Evolutionary conservation across 495 filamentous ascomycete species (phyloP).

Genomic region (Xylaria telfairii): DNA sequence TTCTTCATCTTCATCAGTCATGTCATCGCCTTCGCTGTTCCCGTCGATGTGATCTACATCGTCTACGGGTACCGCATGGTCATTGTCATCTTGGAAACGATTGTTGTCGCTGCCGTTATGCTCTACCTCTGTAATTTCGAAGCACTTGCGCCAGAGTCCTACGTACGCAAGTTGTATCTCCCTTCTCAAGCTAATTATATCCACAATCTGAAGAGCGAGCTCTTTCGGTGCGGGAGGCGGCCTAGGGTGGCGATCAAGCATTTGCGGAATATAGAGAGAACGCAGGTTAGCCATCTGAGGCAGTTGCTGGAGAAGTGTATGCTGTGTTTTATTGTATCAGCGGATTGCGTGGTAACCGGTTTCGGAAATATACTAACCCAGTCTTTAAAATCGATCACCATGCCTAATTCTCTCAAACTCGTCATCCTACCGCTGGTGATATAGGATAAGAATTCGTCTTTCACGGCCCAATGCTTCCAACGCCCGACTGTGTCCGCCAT

Average conservation of each 20-base stretch:
- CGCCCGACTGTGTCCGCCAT: conserved; percentile 45
- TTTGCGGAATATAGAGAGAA: conserved; percentile 78
- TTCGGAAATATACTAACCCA: conserved; percentile 69
- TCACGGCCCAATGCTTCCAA: conserved; percentile 74
- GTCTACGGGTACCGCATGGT: conserved; percentile 44
- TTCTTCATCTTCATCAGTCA: conserved; percentile 59
- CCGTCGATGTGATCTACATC: conserved; percentile 53
- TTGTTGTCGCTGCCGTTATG: conserved; percentile 51
- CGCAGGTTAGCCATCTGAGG: conserved; percentile 77
- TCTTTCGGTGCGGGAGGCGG: conserved; percentile 69
- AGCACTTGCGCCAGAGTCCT: conserved; percentile 83
- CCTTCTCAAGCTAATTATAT: conserved; percentile 84
- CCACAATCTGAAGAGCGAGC: conserved; percentile 81
- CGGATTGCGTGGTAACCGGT: background rate
- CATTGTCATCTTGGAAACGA: conserved; percentile 38
- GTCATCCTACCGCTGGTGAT: conserved; percentile 85
- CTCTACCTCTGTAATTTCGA: conserved; percentile 79
- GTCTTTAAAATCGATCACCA: conserved; percentile 79
- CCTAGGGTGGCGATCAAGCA: conserved; percentile 51
- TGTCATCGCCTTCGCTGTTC: conserved; percentile 54
- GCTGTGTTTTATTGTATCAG: conserved; percentile 55
- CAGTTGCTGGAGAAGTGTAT: conserved; percentile 85
- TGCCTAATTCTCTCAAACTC: conserved; percentile 74
- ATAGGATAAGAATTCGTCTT: conserved; percentile 48
- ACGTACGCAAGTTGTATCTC: conserved; percentile 85